phyloP scores from a whole-genome alignment of 306 rosid species.

The Vicia villosa region DNA sequence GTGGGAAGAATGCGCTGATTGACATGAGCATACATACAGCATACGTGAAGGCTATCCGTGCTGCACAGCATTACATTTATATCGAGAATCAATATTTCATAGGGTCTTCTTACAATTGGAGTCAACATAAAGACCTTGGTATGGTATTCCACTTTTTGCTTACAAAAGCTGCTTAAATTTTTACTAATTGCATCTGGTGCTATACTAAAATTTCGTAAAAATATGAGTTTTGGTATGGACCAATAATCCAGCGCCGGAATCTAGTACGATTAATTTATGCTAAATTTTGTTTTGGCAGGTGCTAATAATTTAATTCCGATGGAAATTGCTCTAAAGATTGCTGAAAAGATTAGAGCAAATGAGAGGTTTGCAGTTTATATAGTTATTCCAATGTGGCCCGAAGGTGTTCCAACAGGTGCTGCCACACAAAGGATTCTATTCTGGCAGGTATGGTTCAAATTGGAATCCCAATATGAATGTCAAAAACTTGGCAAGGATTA shows the following conservation, averaged over 20 bases:
- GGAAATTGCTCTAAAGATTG: constrained; percentile 98
- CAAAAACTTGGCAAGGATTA: constrained; percentile 15
- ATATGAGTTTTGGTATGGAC: constrained; percentile 1
- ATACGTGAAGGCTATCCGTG: constrained; percentile 81
- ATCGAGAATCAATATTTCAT: constrained; percentile 92
- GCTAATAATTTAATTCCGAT: constrained; percentile 92
- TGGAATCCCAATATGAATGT: constrained; percentile 28
- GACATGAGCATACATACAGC: constrained; percentile 98
- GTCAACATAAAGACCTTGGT: constrained; percentile 84
- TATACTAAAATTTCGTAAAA: not conserved
- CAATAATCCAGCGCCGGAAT: not conserved
- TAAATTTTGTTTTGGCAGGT: constrained; percentile 58
- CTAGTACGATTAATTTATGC: not conserved
- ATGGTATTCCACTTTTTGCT: constrained; percentile 19
- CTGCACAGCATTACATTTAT: constrained; percentile 82
- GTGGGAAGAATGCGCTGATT: constrained; percentile 86
- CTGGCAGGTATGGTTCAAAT: constrained; percentile 78
- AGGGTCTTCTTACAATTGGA: constrained; percentile 89
- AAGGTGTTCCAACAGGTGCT: constrained; percentile 89
- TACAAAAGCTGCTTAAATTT: not conserved
- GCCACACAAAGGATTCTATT: constrained; percentile 93
- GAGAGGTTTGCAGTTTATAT: constrained; percentile 95
- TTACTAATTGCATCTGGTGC: not conserved
- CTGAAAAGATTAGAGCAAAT: constrained; percentile 76
- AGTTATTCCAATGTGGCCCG: constrained; percentile 98